Percentiles rank a stretch among this genome's conserved stretches.
Conservation (phyloP, 225 moss, liverwort and hornwort species). For the Physcomitrium patens region DNA sequence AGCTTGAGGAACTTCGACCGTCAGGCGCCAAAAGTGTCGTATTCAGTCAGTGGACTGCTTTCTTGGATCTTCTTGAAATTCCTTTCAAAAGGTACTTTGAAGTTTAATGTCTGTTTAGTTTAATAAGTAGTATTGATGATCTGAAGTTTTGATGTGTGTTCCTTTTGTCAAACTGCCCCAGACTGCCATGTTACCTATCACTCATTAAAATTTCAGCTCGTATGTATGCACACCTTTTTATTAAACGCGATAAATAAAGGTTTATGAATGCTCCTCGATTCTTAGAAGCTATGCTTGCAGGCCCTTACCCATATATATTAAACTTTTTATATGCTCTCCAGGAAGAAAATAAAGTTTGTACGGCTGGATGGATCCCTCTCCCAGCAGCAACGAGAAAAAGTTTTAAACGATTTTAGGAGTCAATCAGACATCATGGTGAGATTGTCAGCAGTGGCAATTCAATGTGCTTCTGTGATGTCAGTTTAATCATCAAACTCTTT, state of each 20-base stretch:
- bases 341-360: slow-evolving; percentile 66
- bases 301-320: slow-evolving; percentile 5
- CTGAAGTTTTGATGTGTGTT: background rate
- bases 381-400: slow-evolving; percentile 80
- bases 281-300: background rate
- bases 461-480: background rate
- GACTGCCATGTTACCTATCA: slow-evolving; percentile 9
- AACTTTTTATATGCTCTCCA: slow-evolving; percentile 29
- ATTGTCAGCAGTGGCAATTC: background rate
- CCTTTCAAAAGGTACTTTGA: slow-evolving; percentile 65
- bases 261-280: background rate
- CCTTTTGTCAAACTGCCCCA: background rate
- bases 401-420: slow-evolving; percentile 71
- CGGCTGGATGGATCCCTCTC: slow-evolving; percentile 83
- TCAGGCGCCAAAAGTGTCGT: slow-evolving; percentile 80
- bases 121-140: background rate
- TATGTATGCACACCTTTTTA: too few species aligned
- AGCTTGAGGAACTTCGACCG: slow-evolving; percentile 61
- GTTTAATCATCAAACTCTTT: background rate
- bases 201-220: background rate
- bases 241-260: background rate
- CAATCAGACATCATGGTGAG: slow-evolving; percentile 71
- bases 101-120: background rate
- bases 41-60: slow-evolving; percentile 95
- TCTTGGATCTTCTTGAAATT: slow-evolving; percentile 88